phyloP scores from a whole-genome alignment of 352 stramenopile species.

The Globisporangium splendens region DNA sequence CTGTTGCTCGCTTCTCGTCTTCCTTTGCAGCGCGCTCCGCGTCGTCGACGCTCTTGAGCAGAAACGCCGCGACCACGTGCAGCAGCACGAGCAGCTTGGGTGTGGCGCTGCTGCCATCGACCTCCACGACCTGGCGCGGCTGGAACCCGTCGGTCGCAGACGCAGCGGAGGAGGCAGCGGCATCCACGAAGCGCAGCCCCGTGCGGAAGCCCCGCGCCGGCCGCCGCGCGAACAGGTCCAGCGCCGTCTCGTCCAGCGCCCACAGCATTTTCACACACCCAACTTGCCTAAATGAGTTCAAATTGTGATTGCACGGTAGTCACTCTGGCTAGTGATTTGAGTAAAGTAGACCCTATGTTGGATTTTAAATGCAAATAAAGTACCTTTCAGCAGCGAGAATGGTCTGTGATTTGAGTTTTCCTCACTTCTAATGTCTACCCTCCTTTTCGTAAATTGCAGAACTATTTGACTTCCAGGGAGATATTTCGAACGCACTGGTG shows the following conservation, averaged over 20 bases:
- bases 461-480: not conserved
- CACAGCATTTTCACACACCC: slow-evolving; percentile 13
- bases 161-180: slow-evolving; percentile 27
- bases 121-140: slow-evolving; percentile 59
- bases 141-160: slow-evolving; percentile 32
- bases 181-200: slow-evolving; percentile 50
- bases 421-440: no score
- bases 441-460: no score
- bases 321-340: no score
- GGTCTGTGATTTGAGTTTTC: no score
- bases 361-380: no score
- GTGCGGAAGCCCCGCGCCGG: slow-evolving; percentile 50
- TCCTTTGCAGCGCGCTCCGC: not conserved
- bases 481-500: not conserved
- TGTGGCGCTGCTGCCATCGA: slow-evolving; percentile 38
- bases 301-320: not conserved
- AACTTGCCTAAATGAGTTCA: no score
- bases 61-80: slow-evolving; percentile 53
- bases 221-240: slow-evolving; percentile 68
- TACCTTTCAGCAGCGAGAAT: no score
- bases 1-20: no score
- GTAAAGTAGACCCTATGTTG: no score
- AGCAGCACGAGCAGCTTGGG: slow-evolving; percentile 45
- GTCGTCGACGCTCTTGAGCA: slow-evolving; percentile 22
- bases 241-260: slow-evolving; percentile 61